Evolutionary conservation across 1,284 basidiomycete species (phyloP).

Genomic region (Neonothopanus nambi): DNA sequence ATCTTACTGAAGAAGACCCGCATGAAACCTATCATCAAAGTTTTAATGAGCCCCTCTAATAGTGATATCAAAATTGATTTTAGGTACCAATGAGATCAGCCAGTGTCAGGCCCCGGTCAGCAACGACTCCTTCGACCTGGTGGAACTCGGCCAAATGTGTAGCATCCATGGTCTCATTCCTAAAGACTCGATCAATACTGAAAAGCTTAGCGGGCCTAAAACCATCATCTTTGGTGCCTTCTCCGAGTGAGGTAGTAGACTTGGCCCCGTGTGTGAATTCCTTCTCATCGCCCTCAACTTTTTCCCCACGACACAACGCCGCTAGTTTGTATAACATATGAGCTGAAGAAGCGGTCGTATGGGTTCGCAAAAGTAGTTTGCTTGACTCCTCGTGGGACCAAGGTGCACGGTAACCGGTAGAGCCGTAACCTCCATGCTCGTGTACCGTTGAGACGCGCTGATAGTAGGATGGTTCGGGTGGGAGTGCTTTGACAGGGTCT

Average conservation of each 20-base stretch:
- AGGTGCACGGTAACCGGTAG: slow-evolving; percentile 97
- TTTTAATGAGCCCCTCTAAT: background rate
- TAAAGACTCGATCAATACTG: slow-evolving; percentile 98
- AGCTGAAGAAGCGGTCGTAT: slow-evolving; percentile 95
- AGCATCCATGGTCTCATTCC: slow-evolving; percentile 98
- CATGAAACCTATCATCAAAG: slow-evolving; percentile 80
- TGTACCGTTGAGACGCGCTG: slow-evolving; percentile 87
- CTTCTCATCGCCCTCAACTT: slow-evolving; percentile 40
- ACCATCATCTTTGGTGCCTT: slow-evolving; percentile 52
- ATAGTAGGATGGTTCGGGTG: slow-evolving; percentile 87
- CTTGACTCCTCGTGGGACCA: slow-evolving; percentile 92
- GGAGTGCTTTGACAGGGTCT: slow-evolving; percentile 84
- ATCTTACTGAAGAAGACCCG: slow-evolving; percentile 98
- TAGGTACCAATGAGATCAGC: slow-evolving; percentile 89
- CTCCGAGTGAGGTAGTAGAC: slow-evolving; percentile 42
- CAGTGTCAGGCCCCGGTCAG: slow-evolving; percentile 92
- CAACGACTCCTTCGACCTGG: slow-evolving; percentile 99
- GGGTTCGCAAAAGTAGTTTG: slow-evolving; percentile 92
- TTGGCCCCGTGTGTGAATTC: slow-evolving; percentile 38
- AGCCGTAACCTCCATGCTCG: slow-evolving; percentile 90
- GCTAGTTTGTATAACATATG: slow-evolving; percentile 95
- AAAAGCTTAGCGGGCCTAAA: slow-evolving; percentile 98
- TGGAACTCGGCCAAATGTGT: slow-evolving; percentile 99
- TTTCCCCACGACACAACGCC: slow-evolving; percentile 67
- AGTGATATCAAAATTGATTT: background rate